Evolutionary conservation across 768 basidiomycete genomes (phyloP).

Genomic region (Scleroderma bovista): DNA sequence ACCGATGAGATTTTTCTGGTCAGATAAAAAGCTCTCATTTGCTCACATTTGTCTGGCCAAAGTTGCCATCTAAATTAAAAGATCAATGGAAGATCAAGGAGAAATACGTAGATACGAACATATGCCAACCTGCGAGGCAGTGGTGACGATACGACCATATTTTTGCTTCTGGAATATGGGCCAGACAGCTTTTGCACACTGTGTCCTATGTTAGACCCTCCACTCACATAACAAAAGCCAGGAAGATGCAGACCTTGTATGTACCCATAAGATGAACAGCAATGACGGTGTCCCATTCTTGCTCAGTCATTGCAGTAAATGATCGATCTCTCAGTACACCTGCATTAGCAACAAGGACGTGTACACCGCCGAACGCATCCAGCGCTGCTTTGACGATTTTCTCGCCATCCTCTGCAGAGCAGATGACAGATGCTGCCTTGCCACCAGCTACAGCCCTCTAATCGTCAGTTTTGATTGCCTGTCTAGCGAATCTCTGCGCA

Average conservation of each 20-base stretch:
- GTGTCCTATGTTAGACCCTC: background rate
- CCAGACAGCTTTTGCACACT: constrained; percentile 95
- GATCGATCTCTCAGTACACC: constrained; percentile 93
- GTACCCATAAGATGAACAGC: constrained; percentile 88
- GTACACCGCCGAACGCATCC: constrained; percentile 82
- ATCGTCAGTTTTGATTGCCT: background rate
- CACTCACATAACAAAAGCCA: background rate
- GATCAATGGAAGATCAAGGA: background rate
- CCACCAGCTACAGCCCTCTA: constrained; percentile 61
- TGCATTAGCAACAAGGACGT: constrained; percentile 88
- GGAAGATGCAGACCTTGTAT: constrained; percentile 55
- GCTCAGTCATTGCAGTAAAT: constrained; percentile 81
- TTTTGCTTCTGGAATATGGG: constrained; percentile 95
- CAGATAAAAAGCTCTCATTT: background rate
- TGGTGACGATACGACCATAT: constrained; percentile 92
- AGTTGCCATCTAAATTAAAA: constrained; percentile 72
- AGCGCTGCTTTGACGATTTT: constrained; percentile 81
- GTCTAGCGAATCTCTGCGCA: constrained; percentile 24
- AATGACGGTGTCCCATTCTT: constrained; percentile 93
- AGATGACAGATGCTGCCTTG: constrained; percentile 76
- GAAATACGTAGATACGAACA: constrained; percentile 47
- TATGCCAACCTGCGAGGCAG: constrained; percentile 88
- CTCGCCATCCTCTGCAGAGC: constrained; percentile 90
- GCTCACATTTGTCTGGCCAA: constrained; percentile 85
- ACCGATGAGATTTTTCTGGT: background rate